phyloP scores from a whole-genome alignment of 495 filamentous ascomycete species.

The Trypethelium eluteriae region DNA sequence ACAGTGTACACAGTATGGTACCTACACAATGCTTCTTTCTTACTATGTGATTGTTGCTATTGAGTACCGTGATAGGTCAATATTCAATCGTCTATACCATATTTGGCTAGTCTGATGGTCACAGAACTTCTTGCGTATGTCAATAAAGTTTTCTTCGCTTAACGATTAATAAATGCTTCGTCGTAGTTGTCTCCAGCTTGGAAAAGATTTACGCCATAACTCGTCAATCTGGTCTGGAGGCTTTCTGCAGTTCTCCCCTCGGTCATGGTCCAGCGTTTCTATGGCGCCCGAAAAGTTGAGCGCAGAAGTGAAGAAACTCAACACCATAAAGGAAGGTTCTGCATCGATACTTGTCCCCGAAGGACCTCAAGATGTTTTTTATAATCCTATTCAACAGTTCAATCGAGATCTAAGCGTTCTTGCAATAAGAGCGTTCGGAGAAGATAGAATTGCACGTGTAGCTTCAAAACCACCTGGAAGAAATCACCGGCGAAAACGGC shows the following conservation, averaged over 20 bases:
- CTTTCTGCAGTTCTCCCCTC: not conserved
- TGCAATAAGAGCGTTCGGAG: conserved; percentile 75
- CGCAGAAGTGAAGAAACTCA: conserved; percentile 27
- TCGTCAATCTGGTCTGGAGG: not conserved
- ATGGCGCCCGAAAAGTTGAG: not conserved
- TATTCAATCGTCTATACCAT: too few species aligned
- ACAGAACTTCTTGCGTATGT: not conserved
- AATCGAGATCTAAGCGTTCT: conserved; percentile 92
- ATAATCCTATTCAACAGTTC: conserved; percentile 98
- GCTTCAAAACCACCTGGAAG: not conserved
- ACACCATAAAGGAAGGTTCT: conserved; percentile 6
- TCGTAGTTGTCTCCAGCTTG: not conserved
- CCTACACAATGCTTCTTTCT: too few species aligned
- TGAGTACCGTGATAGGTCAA: too few species aligned
- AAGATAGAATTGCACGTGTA: conserved; percentile 40
- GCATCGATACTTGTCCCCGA: not conserved
- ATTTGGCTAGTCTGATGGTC: too few species aligned
- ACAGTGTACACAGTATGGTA: too few species aligned
- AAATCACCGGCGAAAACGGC: not conserved
- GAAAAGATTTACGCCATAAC: not conserved
- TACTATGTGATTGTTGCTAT: too few species aligned
- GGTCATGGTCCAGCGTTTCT: not conserved
- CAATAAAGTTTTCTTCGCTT: not conserved
- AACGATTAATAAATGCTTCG: not conserved
- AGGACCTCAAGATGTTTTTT: conserved; percentile 71